Conservation (phyloP, 768 basidiomycete species). For the Hemileccinum rubropunctum region DNA sequence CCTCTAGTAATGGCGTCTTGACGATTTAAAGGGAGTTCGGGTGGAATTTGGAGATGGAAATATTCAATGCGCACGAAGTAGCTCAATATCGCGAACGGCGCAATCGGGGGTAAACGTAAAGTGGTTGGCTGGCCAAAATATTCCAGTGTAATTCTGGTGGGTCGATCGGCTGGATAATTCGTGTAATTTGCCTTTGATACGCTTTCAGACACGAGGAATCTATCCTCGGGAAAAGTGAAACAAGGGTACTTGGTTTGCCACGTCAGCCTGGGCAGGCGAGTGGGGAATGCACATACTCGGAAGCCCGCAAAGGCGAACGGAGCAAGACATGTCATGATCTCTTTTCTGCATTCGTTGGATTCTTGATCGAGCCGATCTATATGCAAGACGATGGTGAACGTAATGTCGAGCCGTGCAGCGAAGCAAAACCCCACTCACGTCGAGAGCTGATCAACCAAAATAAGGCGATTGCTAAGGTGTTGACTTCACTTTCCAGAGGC, state of each 20-base stretch:
- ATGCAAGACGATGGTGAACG: neutral
- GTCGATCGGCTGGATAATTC: constrained; percentile 29
- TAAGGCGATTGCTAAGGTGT: constrained; percentile 45
- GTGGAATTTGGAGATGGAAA: constrained; percentile 34
- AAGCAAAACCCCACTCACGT: constrained; percentile 7
- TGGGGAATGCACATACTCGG: constrained; percentile 37
- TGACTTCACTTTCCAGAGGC: constrained; percentile 46
- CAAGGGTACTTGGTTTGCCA: constrained; percentile 33
- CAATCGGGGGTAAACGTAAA: constrained; percentile 40
- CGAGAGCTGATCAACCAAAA: constrained; percentile 46
- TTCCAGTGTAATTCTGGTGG: constrained; percentile 29
- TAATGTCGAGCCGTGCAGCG: neutral
- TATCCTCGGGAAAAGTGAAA: constrained; percentile 36
- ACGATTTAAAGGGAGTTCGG: constrained; percentile 39
- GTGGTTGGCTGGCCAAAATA: constrained; percentile 43
- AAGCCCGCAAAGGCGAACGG: constrained; percentile 51
- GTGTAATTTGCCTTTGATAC: constrained; percentile 20
- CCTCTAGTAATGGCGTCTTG: constrained; percentile 31
- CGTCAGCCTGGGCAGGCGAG: constrained; percentile 8
- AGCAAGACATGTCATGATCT: constrained; percentile 37
- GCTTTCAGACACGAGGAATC: constrained; percentile 22
- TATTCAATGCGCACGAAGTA: constrained; percentile 46
- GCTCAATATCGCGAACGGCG: constrained; percentile 45
- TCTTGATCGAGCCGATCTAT: constrained; percentile 32
- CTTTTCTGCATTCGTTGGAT: constrained; percentile 28